These are phyloP conservation scores for Carpinus fangiana DNA, from an alignment of 306 rosid species.

Conservation along the genomic window DNA sequence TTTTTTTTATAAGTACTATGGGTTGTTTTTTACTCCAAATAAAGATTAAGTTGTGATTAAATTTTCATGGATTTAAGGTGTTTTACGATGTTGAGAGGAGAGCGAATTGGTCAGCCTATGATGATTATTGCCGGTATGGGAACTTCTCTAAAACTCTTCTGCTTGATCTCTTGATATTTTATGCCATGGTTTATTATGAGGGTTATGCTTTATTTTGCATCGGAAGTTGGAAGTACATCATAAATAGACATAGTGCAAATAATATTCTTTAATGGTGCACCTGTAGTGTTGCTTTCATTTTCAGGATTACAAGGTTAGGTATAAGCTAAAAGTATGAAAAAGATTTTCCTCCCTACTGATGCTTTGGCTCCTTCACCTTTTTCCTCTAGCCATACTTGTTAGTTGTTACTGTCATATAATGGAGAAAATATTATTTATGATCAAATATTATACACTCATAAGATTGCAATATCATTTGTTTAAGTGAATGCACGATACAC, in stretches of 20 bases:
- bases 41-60: conserved; percentile 16
- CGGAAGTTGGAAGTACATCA: not conserved
- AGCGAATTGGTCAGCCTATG: conserved; percentile 68
- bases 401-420: not conserved
- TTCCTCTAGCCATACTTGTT: not conserved
- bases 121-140: conserved; percentile 71
- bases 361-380: not conserved
- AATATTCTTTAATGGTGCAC: not conserved
- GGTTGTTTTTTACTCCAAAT: not conserved
- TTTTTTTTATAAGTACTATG: too few species aligned
- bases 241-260: not conserved
- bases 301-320: not conserved
- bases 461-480: not conserved
- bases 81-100: conserved; percentile 58
- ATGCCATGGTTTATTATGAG: not conserved
- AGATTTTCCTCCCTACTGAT: not conserved
- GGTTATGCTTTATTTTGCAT: not conserved
- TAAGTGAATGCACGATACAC: not conserved
- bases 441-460: not conserved
- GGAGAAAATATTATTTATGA: not conserved
- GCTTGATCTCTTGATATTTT: conserved; percentile 3
- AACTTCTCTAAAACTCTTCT: conserved; percentile 24
- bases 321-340: not conserved
- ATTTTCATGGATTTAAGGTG: conserved; percentile 44
- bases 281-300: not conserved